Conservation (phyloP, 345 rosid species). For the Xanthoceras sorbifolium region DNA sequence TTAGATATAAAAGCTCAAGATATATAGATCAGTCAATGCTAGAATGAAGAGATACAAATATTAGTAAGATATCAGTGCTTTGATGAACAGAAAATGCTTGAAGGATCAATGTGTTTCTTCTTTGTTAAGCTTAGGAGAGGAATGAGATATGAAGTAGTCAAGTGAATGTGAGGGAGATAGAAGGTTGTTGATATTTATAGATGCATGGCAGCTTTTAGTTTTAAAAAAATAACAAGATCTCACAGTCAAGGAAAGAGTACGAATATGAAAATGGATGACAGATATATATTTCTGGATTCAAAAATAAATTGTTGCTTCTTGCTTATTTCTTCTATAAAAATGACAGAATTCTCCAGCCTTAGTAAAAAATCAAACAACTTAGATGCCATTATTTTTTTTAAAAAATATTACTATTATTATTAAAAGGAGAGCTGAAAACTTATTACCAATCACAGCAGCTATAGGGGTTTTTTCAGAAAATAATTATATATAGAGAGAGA, state of each 20-base stretch:
- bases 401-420: slow-evolving; percentile 16
- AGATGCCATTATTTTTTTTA: not conserved
- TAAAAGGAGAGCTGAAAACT: not conserved
- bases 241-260: slow-evolving; percentile 27
- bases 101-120: too few species aligned
- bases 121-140: slow-evolving; percentile 6
- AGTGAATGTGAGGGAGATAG: slow-evolving; percentile 16
- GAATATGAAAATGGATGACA: slow-evolving; percentile 48
- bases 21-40: too few species aligned
- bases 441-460: slow-evolving; percentile 18
- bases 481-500: not conserved
- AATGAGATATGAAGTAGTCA: slow-evolving; percentile 7
- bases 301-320: not conserved
- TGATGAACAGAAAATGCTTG: too few species aligned
- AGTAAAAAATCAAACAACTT: not conserved
- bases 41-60: not conserved
- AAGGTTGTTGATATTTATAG: slow-evolving; percentile 39
- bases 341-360: slow-evolving; percentile 24
- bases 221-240: slow-evolving; percentile 18
- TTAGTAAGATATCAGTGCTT: too few species aligned
- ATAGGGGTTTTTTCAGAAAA: not conserved
- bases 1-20: not conserved
- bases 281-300: slow-evolving; percentile 32
- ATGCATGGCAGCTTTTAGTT: not conserved
- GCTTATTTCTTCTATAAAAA: not conserved